phyloP scores from a whole-genome alignment of 441 rosid genomes.

The Euphorbia celastroides region DNA sequence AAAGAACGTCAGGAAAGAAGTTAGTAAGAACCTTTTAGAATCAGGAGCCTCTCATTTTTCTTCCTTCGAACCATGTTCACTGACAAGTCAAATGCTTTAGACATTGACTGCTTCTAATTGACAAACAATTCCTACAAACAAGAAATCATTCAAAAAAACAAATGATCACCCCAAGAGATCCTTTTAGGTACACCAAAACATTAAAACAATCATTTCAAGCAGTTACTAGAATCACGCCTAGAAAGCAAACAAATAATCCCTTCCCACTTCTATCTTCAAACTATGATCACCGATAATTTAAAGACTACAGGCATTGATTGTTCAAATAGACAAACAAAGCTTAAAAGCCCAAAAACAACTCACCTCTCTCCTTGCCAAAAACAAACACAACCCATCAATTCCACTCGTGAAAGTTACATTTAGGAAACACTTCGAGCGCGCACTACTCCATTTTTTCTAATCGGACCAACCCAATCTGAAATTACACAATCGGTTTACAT shows the following conservation, averaged over 20 bases:
- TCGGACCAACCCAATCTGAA: neutral
- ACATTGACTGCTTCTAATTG: conserved; percentile 9
- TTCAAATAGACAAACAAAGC: conserved; percentile 6
- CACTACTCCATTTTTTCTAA: neutral
- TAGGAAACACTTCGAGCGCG: no score
- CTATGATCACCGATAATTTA: conserved; percentile 2
- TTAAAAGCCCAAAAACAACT: neutral
- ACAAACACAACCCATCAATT: neutral
- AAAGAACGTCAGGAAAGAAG: neutral
- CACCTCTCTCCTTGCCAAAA: neutral
- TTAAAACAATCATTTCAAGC: neutral
- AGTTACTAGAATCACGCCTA: neutral
- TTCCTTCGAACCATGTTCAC: conserved; percentile 15
- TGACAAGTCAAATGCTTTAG: conserved; percentile 4
- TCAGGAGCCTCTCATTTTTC: conserved; percentile 15
- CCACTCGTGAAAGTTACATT: no score
- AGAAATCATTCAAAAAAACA: neutral
- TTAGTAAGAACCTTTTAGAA: conserved; percentile 5
- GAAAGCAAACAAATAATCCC: neutral
- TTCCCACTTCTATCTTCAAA: conserved; percentile 8
- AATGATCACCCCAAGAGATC: neutral
- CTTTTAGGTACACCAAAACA: neutral
- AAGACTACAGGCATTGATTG: conserved; percentile 9
- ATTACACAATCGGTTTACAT: neutral
- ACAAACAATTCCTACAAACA: conserved; percentile 1